Evolutionary conservation across 257 asterid species (phyloP).

Genomic region (Capsicum chinense): DNA sequence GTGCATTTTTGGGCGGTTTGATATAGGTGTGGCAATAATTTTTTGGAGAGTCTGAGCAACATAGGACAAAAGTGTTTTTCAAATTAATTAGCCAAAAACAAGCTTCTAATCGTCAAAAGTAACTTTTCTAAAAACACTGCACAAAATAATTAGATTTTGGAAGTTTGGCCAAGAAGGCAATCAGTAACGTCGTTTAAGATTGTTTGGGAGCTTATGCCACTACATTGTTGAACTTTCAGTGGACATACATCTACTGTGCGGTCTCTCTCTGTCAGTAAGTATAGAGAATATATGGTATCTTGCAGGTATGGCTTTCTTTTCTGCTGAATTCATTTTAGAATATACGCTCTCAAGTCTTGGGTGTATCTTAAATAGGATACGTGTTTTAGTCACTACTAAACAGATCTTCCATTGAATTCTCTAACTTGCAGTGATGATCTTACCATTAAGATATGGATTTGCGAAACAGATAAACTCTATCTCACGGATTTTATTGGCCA

Average conservation of each 20-base stretch:
- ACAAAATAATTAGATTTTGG: too few species aligned
- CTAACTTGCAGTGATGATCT: constrained; percentile 80
- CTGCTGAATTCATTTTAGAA: neutral
- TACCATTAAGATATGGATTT: constrained; percentile 79
- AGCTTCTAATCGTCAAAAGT: too few species aligned
- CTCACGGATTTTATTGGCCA: neutral
- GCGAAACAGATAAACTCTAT: constrained; percentile 25
- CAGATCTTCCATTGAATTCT: neutral
- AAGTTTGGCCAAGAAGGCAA: neutral
- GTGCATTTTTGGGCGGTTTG: too few species aligned
- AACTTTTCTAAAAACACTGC: too few species aligned
- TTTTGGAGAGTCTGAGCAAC: too few species aligned
- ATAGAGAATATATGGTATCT: constrained; percentile 81
- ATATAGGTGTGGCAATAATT: too few species aligned
- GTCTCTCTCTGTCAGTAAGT: constrained; percentile 70
- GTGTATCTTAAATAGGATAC: neutral
- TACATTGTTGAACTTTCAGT: neutral
- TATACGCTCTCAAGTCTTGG: neutral
- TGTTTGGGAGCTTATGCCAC: constrained; percentile 23
- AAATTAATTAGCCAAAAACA: too few species aligned
- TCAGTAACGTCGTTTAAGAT: neutral
- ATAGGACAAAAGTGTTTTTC: too few species aligned
- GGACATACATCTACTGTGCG: constrained; percentile 56
- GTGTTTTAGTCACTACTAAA: neutral
- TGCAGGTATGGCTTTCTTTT: constrained; percentile 66